A percentile compares a stretch with the other conserved stretches of the same genome.
These are phyloP conservation scores for Platanthera guangdongensis DNA, from an alignment of 106 monocot genomes.

Conservation along the genomic window DNA sequence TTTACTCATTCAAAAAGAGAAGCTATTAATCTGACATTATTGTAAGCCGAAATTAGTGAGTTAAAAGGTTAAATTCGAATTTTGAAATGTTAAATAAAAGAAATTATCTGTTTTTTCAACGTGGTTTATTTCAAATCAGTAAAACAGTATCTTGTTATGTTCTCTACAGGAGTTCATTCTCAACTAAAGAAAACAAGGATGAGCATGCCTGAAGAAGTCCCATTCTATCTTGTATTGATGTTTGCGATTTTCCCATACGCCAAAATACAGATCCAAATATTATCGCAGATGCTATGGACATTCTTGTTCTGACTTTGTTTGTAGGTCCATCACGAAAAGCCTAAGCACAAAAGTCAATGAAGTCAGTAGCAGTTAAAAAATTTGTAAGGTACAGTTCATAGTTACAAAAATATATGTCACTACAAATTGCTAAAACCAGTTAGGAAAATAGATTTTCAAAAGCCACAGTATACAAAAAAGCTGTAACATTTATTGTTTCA, in stretches of 20 bases:
- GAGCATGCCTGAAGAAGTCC: slow-evolving; percentile 81
- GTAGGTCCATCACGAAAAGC: slow-evolving; percentile 97
- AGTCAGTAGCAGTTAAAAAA: not conserved
- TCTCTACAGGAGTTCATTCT: not conserved
- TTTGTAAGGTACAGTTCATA: not conserved
- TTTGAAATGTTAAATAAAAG: not conserved
- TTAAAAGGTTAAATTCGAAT: not conserved
- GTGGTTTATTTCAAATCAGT: not conserved
- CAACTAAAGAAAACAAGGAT: not conserved
- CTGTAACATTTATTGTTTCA: too few species aligned
- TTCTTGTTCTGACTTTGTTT: slow-evolving; percentile 86
- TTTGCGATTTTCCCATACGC: slow-evolving; percentile 82
- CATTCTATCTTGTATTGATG: slow-evolving; percentile 98
- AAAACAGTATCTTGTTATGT: not conserved
- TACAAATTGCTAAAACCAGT: too few species aligned
- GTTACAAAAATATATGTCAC: not conserved
- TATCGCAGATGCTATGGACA: slow-evolving; percentile 91
- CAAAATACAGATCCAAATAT: slow-evolving; percentile 99
- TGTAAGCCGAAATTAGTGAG: too few species aligned
- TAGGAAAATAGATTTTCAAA: too few species aligned
- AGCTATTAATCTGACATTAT: too few species aligned
- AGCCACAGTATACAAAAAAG: too few species aligned
- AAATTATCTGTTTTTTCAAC: not conserved
- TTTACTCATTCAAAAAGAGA: too few species aligned
- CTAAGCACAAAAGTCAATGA: slow-evolving; percentile 21